Conservation (phyloP, 768 basidiomycete genomes). For the Amanita muscaria region DNA sequence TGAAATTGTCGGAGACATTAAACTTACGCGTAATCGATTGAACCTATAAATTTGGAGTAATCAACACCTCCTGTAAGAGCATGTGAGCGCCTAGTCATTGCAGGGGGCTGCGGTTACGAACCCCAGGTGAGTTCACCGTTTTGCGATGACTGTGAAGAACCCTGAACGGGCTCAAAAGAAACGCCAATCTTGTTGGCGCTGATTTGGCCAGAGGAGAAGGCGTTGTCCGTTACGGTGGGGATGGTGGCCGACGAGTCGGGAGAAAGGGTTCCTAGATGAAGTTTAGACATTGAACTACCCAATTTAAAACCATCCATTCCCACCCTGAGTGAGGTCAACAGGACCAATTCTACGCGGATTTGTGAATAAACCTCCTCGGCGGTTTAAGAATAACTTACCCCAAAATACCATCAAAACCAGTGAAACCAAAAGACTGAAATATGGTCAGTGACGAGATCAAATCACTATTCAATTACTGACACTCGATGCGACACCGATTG, state of each 20-base stretch:
- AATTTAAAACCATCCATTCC: too few relatives aligned
- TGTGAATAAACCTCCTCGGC: conserved; percentile 3
- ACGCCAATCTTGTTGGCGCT: conserved; percentile 35
- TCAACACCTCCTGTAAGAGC: conserved; percentile 32
- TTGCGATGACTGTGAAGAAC: conserved; percentile 18
- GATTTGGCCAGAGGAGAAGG: conserved; percentile 34
- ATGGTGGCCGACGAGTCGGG: conserved; percentile 23
- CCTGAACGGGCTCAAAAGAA: conserved; percentile 42
- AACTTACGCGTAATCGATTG: conserved; percentile 33
- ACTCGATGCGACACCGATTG: conserved; percentile 51
- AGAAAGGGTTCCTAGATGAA: conserved; percentile 23
- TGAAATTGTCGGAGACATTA: neutral
- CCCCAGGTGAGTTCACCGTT: conserved; percentile 54
- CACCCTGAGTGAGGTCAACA: conserved; percentile 41
- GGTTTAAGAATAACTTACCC: conserved; percentile 32
- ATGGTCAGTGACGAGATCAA: neutral
- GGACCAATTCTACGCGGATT: conserved; percentile 46
- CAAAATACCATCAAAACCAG: conserved; percentile 53
- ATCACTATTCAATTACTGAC: conserved; percentile 10
- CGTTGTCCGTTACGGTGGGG: conserved; percentile 52
- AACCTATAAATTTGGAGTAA: conserved; percentile 33
- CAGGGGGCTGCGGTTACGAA: conserved; percentile 15
- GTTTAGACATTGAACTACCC: neutral
- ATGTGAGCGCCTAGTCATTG: conserved; percentile 15
- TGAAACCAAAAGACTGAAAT: conserved; percentile 32